Conservation (phyloP, 495 filamentous ascomycete species). For the Talaromyces wortmannii region DNA sequence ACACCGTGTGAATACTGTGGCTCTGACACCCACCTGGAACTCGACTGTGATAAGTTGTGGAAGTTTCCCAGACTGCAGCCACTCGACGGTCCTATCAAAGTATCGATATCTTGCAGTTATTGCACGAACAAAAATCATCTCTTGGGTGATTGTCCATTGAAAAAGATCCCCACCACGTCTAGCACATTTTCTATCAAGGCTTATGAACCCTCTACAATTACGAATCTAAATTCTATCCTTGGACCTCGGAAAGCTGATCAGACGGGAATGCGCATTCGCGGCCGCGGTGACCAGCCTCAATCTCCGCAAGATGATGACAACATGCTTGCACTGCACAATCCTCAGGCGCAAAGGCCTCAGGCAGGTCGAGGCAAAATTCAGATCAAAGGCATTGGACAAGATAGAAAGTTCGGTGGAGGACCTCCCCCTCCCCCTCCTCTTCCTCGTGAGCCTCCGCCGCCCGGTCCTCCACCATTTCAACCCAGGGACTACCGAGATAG, state of each 20-base stretch:
- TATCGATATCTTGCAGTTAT: constrained; percentile 42
- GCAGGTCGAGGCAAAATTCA: constrained; percentile 3
- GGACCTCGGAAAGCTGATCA: constrained; percentile 1
- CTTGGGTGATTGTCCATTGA: constrained; percentile 38
- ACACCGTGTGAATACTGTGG: constrained; percentile 41
- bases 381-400: background rate
- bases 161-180: constrained; percentile 11
- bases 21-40: constrained; percentile 29
- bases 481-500: constrained; percentile 1
- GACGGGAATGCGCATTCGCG: constrained; percentile 1
- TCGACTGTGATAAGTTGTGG: constrained; percentile 37
- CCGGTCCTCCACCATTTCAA: constrained; percentile 1
- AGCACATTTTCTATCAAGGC: constrained; percentile 29
- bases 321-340: background rate
- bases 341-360: background rate
- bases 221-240: constrained; percentile 25
- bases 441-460: background rate
- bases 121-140: constrained; percentile 40
- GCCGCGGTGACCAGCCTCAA: background rate
- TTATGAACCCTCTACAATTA: constrained; percentile 25
- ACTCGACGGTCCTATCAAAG: constrained; percentile 16
- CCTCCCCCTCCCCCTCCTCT: background rate
- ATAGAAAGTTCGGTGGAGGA: background rate
- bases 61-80: constrained; percentile 19
- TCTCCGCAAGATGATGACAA: background rate